Percentiles rank a stretch among this genome's conserved stretches.
Evolutionary conservation across 108 stramenopile genomes (phyloP).

Genomic region (Aurantiochytrium sp.): DNA sequence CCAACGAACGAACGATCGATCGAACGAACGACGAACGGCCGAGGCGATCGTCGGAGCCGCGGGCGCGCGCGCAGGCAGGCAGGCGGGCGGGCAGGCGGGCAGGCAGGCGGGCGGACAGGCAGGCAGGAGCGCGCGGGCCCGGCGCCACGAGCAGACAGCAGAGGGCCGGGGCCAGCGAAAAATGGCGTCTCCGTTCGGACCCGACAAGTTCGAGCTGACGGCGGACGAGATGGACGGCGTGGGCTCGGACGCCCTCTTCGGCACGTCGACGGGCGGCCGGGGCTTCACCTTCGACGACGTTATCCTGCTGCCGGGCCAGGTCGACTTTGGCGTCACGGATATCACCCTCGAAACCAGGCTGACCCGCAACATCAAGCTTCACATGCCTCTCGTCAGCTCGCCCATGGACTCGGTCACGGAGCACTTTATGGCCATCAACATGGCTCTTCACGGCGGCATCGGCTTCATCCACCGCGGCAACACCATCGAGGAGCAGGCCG

Average conservation of each 20-base stretch:
- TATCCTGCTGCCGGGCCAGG: slow-evolving; percentile 94
- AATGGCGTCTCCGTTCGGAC: not conserved
- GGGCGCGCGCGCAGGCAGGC: too few species aligned
- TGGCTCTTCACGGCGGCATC: slow-evolving; percentile 98
- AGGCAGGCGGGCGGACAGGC: too few species aligned
- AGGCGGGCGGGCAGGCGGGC: too few species aligned
- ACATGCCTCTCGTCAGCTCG: slow-evolving; percentile 77
- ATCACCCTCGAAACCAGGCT: slow-evolving; percentile 77
- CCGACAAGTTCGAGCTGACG: not conserved
- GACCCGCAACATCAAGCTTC: slow-evolving; percentile 67
- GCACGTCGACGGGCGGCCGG: slow-evolving; percentile 27
- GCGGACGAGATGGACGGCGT: slow-evolving; percentile 43
- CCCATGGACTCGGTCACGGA: slow-evolving; percentile 45
- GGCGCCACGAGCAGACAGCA: too few species aligned
- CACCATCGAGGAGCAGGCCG: slow-evolving; percentile 82
- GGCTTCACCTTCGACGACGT: slow-evolving; percentile 95
- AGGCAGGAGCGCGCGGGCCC: too few species aligned
- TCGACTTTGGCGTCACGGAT: slow-evolving; percentile 80
- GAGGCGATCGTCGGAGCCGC: too few species aligned
- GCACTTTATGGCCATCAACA: slow-evolving; percentile 89
- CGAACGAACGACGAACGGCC: too few species aligned
- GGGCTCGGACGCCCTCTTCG: slow-evolving; percentile 41
- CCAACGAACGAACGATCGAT: too few species aligned
- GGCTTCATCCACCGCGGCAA: slow-evolving; percentile 99
- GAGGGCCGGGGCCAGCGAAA: too few species aligned